Conservation (phyloP, 2,329 filamentous ascomycete species). For the Metarhizium humberi region DNA sequence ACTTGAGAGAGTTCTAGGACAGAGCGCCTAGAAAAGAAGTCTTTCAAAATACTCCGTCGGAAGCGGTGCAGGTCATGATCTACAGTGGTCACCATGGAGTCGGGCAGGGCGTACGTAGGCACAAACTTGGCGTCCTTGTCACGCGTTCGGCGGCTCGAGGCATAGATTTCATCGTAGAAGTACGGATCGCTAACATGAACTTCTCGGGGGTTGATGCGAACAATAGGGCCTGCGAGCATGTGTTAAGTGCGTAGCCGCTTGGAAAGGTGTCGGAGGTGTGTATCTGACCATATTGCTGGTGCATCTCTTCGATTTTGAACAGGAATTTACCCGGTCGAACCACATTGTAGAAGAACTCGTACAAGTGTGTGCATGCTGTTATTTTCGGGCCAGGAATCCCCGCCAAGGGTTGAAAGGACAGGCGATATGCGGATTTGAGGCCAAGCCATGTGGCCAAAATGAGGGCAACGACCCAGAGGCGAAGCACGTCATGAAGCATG, state of each 20-base stretch:
- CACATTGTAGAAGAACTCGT: conserved; percentile 2
- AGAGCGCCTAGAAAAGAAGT: conserved; percentile 9
- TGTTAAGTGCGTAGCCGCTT: background rate
- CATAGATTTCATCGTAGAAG: conserved; percentile 13
- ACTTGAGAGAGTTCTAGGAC: background rate
- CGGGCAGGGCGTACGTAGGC: background rate
- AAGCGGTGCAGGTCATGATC: conserved; percentile 2
- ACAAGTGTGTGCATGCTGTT: conserved; percentile 2
- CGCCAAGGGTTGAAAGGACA: conserved; percentile 6
- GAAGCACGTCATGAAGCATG: too few species aligned
- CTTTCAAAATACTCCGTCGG: conserved; percentile 1
- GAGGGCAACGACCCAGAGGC: too few species aligned
- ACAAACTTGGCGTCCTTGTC: conserved; percentile 5
- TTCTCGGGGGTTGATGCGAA: conserved; percentile 19
- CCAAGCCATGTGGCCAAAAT: too few species aligned
- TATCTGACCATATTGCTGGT: conserved; percentile 4
- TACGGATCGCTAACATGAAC: conserved; percentile 17
- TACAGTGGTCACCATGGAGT: background rate
- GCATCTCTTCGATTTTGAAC: conserved; percentile 5
- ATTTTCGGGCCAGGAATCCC: conserved; percentile 8
- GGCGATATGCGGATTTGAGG: conserved; percentile 4
- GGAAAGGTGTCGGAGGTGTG: background rate
- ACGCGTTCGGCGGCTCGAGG: background rate
- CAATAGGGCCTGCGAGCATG: conserved; percentile 14
- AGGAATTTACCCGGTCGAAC: background rate